phyloP scores from a whole-genome alignment of 1,284 basidiomycete species.

The Trichosporon inkin region DNA sequence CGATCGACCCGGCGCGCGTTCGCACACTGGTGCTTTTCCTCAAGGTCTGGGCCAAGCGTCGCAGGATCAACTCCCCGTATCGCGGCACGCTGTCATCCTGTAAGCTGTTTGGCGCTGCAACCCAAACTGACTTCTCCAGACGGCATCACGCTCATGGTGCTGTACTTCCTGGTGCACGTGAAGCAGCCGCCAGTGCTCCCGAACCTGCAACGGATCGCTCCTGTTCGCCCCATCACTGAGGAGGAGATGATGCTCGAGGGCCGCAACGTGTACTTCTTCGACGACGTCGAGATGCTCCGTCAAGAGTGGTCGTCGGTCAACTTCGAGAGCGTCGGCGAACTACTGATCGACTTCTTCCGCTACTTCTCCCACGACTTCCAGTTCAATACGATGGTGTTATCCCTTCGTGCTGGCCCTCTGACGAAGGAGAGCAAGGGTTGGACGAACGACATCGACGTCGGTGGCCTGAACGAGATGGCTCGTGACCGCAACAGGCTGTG shows the following conservation, averaged over 20 bases:
- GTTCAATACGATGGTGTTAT: slow-evolving; percentile 87
- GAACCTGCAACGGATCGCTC: slow-evolving; percentile 83
- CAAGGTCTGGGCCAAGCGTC: slow-evolving; percentile 97
- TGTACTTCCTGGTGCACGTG: slow-evolving; percentile 95
- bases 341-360: slow-evolving; percentile 97
- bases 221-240: slow-evolving; percentile 74
- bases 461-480: slow-evolving; percentile 60
- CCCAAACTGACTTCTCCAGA: slow-evolving; percentile 50
- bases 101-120: too few species aligned
- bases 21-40: slow-evolving; percentile 93
- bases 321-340: slow-evolving; percentile 84
- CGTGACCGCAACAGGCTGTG: slow-evolving; percentile 87
- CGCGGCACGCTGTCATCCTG: slow-evolving; percentile 91
- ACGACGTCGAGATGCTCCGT: slow-evolving; percentile 83
- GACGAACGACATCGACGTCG: slow-evolving; percentile 68
- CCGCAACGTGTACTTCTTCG: slow-evolving; percentile 92
- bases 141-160: slow-evolving; percentile 94
- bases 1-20: slow-evolving; percentile 90
- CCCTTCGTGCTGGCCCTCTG: slow-evolving; percentile 80
- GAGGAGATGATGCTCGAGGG: slow-evolving; percentile 84
- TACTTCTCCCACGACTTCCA: slow-evolving; percentile 92
- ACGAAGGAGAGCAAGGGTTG: slow-evolving; percentile 90
- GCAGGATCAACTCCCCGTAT: slow-evolving; percentile 98
- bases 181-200: slow-evolving; percentile 91
- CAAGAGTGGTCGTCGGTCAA: slow-evolving; percentile 93